Percentiles rank a stretch among this genome's conserved stretches.
Conservation (phyloP, 768 basidiomycete species). For the Auricularia cornea region DNA sequence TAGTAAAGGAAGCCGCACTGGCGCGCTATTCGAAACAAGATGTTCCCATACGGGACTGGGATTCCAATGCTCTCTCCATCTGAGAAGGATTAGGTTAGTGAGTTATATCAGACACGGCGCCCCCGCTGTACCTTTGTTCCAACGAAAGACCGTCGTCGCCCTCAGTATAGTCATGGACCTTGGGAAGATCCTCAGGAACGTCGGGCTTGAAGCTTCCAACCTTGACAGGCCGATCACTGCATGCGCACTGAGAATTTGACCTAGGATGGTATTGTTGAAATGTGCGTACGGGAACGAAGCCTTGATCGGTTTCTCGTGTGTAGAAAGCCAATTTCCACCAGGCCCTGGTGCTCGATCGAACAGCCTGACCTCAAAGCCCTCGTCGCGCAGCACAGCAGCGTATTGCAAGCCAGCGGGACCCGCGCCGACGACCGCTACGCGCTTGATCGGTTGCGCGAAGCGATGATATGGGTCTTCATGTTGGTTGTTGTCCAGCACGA, state of each 20-base stretch:
- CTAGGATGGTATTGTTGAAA: background rate
- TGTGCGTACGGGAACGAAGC: background rate
- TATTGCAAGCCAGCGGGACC: background rate
- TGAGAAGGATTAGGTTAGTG: background rate
- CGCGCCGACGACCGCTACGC: background rate
- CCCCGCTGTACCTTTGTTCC: background rate
- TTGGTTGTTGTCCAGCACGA: background rate
- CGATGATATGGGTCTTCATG: background rate
- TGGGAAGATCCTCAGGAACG: background rate
- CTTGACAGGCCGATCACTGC: background rate
- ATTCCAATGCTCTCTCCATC: constrained; percentile 22
- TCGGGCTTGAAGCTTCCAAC: background rate
- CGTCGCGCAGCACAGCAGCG: background rate
- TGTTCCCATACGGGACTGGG: constrained; percentile 32
- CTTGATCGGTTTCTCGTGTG: background rate
- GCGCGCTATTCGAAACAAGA: constrained; percentile 28
- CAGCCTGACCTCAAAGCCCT: background rate
- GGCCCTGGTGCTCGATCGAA: background rate
- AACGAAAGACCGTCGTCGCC: background rate
- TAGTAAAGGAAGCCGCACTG: constrained; percentile 16
- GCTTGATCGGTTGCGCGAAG: background rate
- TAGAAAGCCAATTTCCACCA: background rate
- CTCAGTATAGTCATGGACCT: background rate
- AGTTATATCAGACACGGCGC: background rate
- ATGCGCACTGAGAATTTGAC: too few relatives aligned